phyloP scores from a whole-genome alignment of 257 asterid species.

The Lycium barbarum region DNA sequence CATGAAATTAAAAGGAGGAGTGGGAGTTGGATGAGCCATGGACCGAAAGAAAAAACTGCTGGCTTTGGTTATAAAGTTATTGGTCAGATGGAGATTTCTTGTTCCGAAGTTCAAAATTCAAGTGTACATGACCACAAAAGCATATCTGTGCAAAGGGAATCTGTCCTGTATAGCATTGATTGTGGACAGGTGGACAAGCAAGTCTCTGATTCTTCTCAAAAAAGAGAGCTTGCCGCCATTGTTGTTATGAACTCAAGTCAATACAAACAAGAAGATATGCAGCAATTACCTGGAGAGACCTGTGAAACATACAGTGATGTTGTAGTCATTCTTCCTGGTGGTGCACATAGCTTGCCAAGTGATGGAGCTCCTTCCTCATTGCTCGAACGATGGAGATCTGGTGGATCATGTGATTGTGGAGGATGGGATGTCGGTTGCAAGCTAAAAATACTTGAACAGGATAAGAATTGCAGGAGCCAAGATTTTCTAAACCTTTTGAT shows the following conservation, averaged over 20 bases:
- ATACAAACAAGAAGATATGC: constrained; percentile 34
- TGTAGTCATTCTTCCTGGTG: constrained; percentile 78
- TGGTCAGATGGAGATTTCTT: constrained; percentile 80
- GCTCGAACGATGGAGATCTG: constrained; percentile 77
- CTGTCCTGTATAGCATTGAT: constrained; percentile 63
- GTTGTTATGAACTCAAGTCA: constrained; percentile 48
- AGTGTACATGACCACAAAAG: constrained; percentile 31
- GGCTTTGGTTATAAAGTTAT: constrained; percentile 64
- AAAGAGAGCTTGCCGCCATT: constrained; percentile 78
- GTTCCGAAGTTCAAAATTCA: constrained; percentile 35
- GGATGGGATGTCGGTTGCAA: constrained; percentile 99
- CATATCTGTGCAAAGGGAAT: constrained; percentile 55
- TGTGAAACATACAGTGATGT: constrained; percentile 36
- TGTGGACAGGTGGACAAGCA: constrained; percentile 52
- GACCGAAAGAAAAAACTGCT: constrained; percentile 62
- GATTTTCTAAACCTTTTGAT: constrained; percentile 57
- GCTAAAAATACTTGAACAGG: constrained; percentile 65
- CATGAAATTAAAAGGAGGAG: constrained; percentile 75
- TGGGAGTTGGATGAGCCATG: constrained; percentile 82
- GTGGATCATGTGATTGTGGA: constrained; percentile 95
- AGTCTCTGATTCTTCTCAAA: constrained; percentile 50
- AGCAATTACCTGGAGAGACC: constrained; percentile 26
- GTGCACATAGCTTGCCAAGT: constrained; percentile 68
- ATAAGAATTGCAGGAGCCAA: constrained; percentile 38
- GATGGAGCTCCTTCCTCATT: constrained; percentile 77